A percentile compares a stretch with the other conserved stretches of the same genome.
phyloP scores from a whole-genome alignment of 352 stramenopile species.

The Pythium guiyangense region DNA sequence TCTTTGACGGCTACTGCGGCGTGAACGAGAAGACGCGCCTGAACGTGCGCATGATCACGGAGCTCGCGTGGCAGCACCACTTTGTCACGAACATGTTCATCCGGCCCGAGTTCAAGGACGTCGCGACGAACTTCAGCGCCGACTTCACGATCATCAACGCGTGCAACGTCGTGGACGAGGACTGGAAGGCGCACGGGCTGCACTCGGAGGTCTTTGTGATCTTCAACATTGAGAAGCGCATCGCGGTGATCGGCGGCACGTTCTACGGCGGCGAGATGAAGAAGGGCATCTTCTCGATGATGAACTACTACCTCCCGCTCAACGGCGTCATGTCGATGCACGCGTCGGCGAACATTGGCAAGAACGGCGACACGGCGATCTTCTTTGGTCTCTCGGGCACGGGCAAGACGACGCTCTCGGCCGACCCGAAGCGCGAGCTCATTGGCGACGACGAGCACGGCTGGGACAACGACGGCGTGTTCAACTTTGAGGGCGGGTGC shows the following conservation, averaged over 20 bases:
- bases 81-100: too few species aligned
- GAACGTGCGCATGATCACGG: too few species aligned
- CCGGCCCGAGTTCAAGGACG: too few species aligned
- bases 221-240: slow-evolving; percentile 96
- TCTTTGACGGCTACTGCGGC: slow-evolving; percentile 95
- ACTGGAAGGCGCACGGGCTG: slow-evolving; percentile 93
- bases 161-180: too few species aligned
- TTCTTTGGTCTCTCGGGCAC: slow-evolving; percentile 96
- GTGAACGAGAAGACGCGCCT: slow-evolving; percentile 89
- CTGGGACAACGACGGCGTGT: slow-evolving; percentile 97
- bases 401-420: slow-evolving; percentile 91
- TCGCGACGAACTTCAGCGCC: too few species aligned
- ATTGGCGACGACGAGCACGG: slow-evolving; percentile 93
- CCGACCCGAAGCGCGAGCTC: slow-evolving; percentile 82
- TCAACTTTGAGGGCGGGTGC: slow-evolving; percentile 99
- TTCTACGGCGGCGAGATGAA: slow-evolving; percentile 99
- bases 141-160: too few species aligned
- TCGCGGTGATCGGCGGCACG: slow-evolving; percentile 94
- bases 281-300: slow-evolving; percentile 98
- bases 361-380: slow-evolving; percentile 93
- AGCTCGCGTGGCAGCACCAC: too few species aligned
- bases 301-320: slow-evolving; percentile 98
- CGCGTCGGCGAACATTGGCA: slow-evolving; percentile 97
- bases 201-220: slow-evolving; percentile 96
- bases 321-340: slow-evolving; percentile 97